Percentiles rank a stretch among this genome's conserved stretches.
Evolutionary conservation across 306 rosid species (phyloP).

Genomic region (Rosa multiflora): DNA sequence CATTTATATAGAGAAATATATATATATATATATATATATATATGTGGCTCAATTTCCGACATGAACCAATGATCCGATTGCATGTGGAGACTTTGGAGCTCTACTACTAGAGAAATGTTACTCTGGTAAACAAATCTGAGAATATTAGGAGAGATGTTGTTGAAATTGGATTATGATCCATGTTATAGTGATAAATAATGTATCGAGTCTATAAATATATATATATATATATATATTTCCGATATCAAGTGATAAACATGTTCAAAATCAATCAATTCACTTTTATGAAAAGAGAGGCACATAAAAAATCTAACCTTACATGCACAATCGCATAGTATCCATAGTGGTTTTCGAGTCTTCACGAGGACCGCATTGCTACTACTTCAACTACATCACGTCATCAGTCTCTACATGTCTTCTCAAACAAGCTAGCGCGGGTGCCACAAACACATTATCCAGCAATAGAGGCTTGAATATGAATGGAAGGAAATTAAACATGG

Average conservation of each 20-base stretch:
- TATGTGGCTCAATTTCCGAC: not conserved
- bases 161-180: too few relatives aligned
- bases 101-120: not conserved
- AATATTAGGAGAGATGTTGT: not conserved
- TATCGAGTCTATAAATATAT: not conserved
- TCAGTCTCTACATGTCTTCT: not conserved
- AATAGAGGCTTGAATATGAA: not conserved
- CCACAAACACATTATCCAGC: not conserved
- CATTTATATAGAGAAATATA: too few relatives aligned
- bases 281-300: not conserved
- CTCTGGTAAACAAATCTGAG: not conserved
- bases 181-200: not conserved
- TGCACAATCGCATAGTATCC: not conserved
- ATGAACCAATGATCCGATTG: not conserved
- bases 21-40: too few relatives aligned
- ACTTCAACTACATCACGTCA: not conserved
- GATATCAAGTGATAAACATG: not conserved
- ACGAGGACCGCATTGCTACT: not conserved
- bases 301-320: not conserved
- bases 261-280: not conserved
- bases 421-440: not conserved
- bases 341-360: not conserved
- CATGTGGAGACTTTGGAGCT: not conserved
- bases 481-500: not conserved
- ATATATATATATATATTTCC: too few relatives aligned